These are phyloP conservation scores for Pisolithus microcarpus DNA, from an alignment of 768 basidiomycete species.

Conservation along the genomic window DNA sequence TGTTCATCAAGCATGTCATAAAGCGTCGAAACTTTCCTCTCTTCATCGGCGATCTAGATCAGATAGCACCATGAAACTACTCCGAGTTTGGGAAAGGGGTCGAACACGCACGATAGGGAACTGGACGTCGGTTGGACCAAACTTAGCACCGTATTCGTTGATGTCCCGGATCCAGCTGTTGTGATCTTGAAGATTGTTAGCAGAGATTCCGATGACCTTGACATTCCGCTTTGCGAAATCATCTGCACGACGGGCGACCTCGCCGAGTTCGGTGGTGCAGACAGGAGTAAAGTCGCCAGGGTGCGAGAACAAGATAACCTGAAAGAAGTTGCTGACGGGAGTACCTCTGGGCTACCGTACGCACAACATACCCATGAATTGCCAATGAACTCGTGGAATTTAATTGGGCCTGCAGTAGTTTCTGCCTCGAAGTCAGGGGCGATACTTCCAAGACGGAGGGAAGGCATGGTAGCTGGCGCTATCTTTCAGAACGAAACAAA, in stretches of 20 bases:
- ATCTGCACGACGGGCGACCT: constrained; percentile 78
- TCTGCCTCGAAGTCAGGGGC: constrained; percentile 91
- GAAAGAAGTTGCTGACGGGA: background rate
- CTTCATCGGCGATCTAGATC: constrained; percentile 80
- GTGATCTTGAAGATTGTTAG: constrained; percentile 84
- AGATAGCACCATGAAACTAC: constrained; percentile 3
- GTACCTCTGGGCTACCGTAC: background rate
- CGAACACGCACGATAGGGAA: constrained; percentile 79
- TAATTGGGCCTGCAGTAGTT: constrained; percentile 82
- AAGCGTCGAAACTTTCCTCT: constrained; percentile 74
- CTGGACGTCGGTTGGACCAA: constrained; percentile 63
- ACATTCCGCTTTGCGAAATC: constrained; percentile 87
- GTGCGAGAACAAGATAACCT: constrained; percentile 91
- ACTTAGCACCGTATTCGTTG: constrained; percentile 67
- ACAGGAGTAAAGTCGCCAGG: constrained; percentile 91
- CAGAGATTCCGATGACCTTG: constrained; percentile 90
- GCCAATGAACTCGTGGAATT: constrained; percentile 90
- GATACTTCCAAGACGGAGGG: constrained; percentile 76
- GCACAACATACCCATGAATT: constrained; percentile 67
- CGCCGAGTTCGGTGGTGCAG: constrained; percentile 96
- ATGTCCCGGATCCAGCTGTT: constrained; percentile 86
- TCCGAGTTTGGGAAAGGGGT: background rate
- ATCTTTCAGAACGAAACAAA: background rate
- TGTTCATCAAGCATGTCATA: constrained; percentile 98
- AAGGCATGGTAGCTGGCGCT: constrained; percentile 25